Conservation (phyloP, 2,329 filamentous ascomycete species). For the Lasiodiplodia hormozganensis region DNA sequence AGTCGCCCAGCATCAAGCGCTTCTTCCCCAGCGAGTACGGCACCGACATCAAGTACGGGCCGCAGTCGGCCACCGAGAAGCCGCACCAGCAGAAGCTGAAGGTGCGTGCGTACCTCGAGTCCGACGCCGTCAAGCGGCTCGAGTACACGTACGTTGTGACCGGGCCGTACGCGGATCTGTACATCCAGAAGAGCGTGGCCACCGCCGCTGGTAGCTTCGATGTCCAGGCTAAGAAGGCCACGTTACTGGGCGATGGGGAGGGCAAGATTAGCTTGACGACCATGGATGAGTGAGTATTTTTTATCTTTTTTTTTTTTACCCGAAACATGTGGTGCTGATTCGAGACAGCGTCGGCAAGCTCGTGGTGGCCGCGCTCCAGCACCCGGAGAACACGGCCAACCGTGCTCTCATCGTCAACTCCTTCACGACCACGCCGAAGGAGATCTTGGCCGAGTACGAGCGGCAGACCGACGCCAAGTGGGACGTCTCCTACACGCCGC, state of each 20-base stretch:
- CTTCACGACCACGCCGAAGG: conserved; percentile 69
- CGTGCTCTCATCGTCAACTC: conserved; percentile 72
- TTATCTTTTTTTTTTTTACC: background rate
- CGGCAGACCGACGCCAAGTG: conserved; percentile 66
- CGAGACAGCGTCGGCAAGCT: conserved; percentile 67
- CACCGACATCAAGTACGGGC: conserved; percentile 69
- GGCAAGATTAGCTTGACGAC: conserved; percentile 68
- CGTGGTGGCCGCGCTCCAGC: conserved; percentile 66
- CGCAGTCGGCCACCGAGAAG: conserved; percentile 65
- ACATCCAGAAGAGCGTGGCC: conserved; percentile 54
- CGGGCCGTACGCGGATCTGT: conserved; percentile 72
- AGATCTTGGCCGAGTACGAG: conserved; percentile 72
- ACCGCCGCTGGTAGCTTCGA: conserved; percentile 65
- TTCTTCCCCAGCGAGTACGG: conserved; percentile 74
- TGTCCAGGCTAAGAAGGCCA: conserved; percentile 61
- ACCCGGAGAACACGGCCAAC: conserved; percentile 61
- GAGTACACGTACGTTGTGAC: conserved; percentile 73
- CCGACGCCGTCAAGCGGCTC: conserved; percentile 42
- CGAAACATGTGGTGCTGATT: background rate
- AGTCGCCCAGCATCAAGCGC: conserved; percentile 61
- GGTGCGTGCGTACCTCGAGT: conserved; percentile 64
- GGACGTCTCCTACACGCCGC: conserved; percentile 60
- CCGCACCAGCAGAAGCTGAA: conserved; percentile 75
- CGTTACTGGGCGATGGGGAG: conserved; percentile 67
- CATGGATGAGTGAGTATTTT: conserved; percentile 68